Conservation (phyloP, 768 basidiomycete genomes). For the Psilocybe cubensis region DNA sequence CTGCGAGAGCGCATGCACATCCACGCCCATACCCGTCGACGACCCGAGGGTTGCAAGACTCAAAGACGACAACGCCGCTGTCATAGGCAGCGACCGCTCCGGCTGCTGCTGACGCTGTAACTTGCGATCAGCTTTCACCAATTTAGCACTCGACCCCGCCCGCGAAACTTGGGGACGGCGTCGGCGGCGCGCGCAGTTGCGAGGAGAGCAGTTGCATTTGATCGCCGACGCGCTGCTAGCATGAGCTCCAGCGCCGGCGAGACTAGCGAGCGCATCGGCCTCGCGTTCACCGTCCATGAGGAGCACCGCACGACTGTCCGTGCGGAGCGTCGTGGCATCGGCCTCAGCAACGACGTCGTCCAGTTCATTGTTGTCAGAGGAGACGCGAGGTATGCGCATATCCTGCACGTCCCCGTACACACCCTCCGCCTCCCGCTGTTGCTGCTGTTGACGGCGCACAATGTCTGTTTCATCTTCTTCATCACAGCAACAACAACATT, state of each 20-base stretch:
- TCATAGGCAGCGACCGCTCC: slow-evolving; percentile 19
- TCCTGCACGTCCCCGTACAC: not conserved
- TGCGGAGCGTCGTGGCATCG: slow-evolving; percentile 20
- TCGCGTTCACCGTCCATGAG: slow-evolving; percentile 27
- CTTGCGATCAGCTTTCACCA: not conserved
- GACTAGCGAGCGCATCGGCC: slow-evolving; percentile 2
- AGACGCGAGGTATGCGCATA: slow-evolving; percentile 7
- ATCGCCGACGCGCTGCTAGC: not conserved
- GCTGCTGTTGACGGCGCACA: not conserved
- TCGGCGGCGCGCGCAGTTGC: not conserved
- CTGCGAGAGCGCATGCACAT: not conserved
- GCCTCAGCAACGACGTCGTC: too few species aligned
- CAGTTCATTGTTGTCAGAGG: too few species aligned
- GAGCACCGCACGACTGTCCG: slow-evolving; percentile 45
- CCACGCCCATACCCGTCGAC: slow-evolving; percentile 5
- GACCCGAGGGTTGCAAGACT: slow-evolving; percentile 28
- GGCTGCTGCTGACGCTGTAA: slow-evolving; percentile 5
- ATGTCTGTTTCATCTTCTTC: slow-evolving; percentile 18
- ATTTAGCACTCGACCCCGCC: not conserved
- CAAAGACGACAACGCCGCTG: slow-evolving; percentile 27
- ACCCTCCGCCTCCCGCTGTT: not conserved
- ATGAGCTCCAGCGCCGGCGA: not conserved
- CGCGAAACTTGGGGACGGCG: not conserved
- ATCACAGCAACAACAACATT: not conserved
- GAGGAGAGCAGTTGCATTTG: not conserved